These are phyloP conservation scores for Aplosporella prunicola DNA, from an alignment of 2,329 filamentous ascomycete species.

Conservation along the genomic window DNA sequence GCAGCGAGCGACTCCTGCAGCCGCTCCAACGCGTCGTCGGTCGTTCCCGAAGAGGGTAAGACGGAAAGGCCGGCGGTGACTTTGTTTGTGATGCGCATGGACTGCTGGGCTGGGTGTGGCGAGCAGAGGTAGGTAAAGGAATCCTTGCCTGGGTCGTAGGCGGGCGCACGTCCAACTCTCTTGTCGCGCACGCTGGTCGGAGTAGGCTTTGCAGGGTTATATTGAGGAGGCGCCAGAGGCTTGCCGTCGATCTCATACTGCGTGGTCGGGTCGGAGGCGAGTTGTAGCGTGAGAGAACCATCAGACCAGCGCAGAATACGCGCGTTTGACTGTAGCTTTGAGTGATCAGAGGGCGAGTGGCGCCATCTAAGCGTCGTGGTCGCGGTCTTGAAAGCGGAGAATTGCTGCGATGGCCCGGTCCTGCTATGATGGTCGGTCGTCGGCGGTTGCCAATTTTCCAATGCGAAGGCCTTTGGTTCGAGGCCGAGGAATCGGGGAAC, in stretches of 20 bases:
- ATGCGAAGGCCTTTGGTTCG: constrained; percentile 57
- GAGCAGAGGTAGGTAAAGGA: constrained; percentile 68
- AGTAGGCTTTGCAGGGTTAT: constrained; percentile 40
- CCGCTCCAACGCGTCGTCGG: constrained; percentile 61
- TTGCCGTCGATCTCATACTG: constrained; percentile 69
- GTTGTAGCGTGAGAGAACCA: constrained; percentile 64
- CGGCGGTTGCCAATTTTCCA: constrained; percentile 56
- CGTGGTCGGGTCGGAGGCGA: constrained; percentile 56
- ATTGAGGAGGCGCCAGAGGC: constrained; percentile 52
- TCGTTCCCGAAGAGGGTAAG: constrained; percentile 55
- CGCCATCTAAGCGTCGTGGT: constrained; percentile 61
- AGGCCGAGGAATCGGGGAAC: constrained; percentile 65
- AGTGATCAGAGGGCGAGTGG: constrained; percentile 54
- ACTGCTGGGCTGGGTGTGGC: constrained; percentile 57
- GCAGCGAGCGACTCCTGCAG: constrained; percentile 59
- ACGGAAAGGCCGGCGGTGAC: constrained; percentile 64
- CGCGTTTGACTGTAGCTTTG: constrained; percentile 63
- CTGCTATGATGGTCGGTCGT: constrained; percentile 47
- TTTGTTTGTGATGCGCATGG: constrained; percentile 66
- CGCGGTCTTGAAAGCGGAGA: constrained; percentile 54
- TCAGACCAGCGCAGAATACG: constrained; percentile 70
- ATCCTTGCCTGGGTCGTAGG: constrained; percentile 58
- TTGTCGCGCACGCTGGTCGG: constrained; percentile 29
- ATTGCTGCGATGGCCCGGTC: constrained; percentile 36
- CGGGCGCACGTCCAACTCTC: constrained; percentile 9